Evolutionary conservation across 2,329 filamentous ascomycete genomes (phyloP).

Genomic region (Fusarium sublunatum): DNA sequence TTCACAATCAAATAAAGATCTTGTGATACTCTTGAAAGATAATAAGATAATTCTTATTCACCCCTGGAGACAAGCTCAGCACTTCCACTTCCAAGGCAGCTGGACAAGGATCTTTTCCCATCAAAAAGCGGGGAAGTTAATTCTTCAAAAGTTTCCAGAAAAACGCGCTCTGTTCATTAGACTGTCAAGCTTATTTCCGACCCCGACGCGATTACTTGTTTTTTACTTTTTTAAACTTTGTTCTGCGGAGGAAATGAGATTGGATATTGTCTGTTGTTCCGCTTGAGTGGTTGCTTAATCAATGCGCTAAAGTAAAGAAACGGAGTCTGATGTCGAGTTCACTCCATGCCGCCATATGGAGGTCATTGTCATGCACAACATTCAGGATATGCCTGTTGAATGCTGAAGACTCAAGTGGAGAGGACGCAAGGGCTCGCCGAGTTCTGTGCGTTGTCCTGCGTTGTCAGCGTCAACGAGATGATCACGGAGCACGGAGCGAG

Average conservation of each 20-base stretch:
- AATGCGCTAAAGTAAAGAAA: constrained; percentile 13
- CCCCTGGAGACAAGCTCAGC: neutral
- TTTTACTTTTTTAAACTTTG: constrained; percentile 22
- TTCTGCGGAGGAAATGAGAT: constrained; percentile 17
- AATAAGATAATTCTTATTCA: too few relatives aligned
- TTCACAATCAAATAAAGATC: too few relatives aligned
- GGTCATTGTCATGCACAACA: constrained; percentile 2
- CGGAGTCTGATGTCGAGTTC: constrained; percentile 11
- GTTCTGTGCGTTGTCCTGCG: constrained; percentile 16
- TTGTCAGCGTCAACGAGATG: constrained; percentile 24
- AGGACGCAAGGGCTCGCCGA: constrained; percentile 27
- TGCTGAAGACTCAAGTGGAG: constrained; percentile 18
- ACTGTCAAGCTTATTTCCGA: constrained; percentile 16
- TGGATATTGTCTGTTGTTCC: constrained; percentile 1
- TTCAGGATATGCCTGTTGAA: constrained; percentile 1
- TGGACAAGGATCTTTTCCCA: constrained; percentile 18
- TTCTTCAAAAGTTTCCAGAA: constrained; percentile 36
- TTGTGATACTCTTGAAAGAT: too few relatives aligned
- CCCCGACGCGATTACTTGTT: neutral
- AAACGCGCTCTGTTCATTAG: constrained; percentile 8
- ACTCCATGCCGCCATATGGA: constrained; percentile 10
- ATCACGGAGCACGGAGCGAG: constrained; percentile 33
- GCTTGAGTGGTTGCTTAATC: constrained; percentile 17
- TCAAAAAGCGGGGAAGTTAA: constrained; percentile 31
- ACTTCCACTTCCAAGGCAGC: constrained; percentile 11